Evolutionary conservation across 192 early-diverging fungal genomes (phyloP), one percentile per base, ranked within the genome.

Genomic region (Coemansia sp.): DNA sequence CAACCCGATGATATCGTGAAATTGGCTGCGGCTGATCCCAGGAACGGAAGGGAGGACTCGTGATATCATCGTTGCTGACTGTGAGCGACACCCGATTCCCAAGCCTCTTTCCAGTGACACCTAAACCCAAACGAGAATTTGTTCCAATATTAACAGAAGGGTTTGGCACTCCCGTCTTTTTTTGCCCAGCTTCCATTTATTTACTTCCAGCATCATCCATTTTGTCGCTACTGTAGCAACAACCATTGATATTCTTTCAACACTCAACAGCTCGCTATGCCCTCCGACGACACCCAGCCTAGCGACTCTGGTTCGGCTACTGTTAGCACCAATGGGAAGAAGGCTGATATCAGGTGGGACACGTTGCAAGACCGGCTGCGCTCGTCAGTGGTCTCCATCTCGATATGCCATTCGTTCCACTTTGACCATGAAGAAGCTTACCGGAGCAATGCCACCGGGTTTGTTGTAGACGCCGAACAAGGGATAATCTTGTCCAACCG

Each of bases 401-500:
- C 54, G 11, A 37, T 33, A 7, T 40, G 37, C 24, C 21, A 17
- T 2, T 14, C 45, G 2, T 36, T 64, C 27, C 17, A 24, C 24
- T 72, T 72, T 61, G 70, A 65, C 36, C 64, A 57, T 2, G 70
- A 61, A 4, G 2, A 14, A 0, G 19, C 44, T 6, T 8, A 13
- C 1, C 13, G 29, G 36, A 41, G 14, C 42, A 29, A 50, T 24
- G 92, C 89, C 13, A 89, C 92, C 5, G 92, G 92, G 3, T 92
- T 92, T 70, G 74, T 93, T 3, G 92, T 93, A 13, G 90, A 93
- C 68, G 87, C 87, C 8, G 60, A 87, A 46, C 75, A 70, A 16
- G 92, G 92, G 1, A 84, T 93, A 6, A 84, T 93, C 27, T 62
- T 93, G 17, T 87, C 92, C 1, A 93, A 93, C 77, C 76, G 90